Conservation (phyloP, 345 rosid genomes). For the Orychophragmus violaceus region DNA sequence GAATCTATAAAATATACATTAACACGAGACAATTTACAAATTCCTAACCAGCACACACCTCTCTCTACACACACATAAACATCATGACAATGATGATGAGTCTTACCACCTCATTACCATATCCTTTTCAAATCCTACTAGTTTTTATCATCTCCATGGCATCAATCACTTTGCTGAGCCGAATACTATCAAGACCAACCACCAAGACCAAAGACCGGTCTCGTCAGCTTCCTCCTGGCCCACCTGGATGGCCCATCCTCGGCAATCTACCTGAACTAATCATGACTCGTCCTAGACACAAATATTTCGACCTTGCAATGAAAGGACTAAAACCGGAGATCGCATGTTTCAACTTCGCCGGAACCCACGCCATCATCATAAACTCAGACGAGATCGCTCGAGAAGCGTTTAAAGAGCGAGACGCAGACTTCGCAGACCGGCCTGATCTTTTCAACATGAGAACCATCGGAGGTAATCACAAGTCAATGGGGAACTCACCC, state of each 20-base stretch:
- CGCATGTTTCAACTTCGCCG: slow-evolving; percentile 38
- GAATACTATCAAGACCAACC: slow-evolving; percentile 11
- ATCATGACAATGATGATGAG: slow-evolving; percentile 2
- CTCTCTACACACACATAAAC: neutral
- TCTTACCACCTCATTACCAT: slow-evolving; percentile 14
- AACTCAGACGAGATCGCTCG: slow-evolving; percentile 32
- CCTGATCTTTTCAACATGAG: slow-evolving; percentile 9
- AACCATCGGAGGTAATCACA: slow-evolving; percentile 14
- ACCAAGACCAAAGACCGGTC: slow-evolving; percentile 12
- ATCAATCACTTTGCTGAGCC: slow-evolving; percentile 6
- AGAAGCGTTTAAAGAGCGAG: slow-evolving; percentile 36
- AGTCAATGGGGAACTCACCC: slow-evolving; percentile 10
- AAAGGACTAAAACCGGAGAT: slow-evolving; percentile 26
- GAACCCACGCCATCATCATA: slow-evolving; percentile 23
- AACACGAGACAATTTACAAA: neutral
- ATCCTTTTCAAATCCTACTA: slow-evolving; percentile 17
- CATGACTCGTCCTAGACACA: slow-evolving; percentile 19
- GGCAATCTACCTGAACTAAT: slow-evolving; percentile 32
- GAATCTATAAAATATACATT: slow-evolving; percentile 13
- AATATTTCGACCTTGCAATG: slow-evolving; percentile 29
- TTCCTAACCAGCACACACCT: neutral
- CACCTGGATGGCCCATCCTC: slow-evolving; percentile 38
- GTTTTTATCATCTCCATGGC: slow-evolving; percentile 11
- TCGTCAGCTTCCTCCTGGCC: slow-evolving; percentile 32
- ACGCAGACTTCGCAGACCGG: slow-evolving; percentile 31